Conservation (phyloP, 768 basidiomycete genomes). For the Lentinula detonsa region DNA sequence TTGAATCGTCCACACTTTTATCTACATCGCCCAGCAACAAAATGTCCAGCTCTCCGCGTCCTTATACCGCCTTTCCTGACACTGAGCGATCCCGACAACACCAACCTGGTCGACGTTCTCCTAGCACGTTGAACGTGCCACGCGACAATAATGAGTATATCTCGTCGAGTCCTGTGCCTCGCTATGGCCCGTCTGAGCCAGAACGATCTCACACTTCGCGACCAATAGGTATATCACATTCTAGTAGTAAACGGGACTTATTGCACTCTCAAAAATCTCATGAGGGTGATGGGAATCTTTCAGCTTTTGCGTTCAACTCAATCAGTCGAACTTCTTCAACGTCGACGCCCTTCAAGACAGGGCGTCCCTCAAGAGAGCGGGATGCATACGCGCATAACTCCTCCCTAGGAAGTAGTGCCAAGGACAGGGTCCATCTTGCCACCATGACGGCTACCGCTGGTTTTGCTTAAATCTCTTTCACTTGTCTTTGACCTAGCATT, state of each 20-base stretch:
- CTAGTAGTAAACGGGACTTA: neutral
- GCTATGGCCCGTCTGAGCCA: neutral
- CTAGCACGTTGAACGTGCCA: neutral
- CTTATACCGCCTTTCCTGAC: neutral
- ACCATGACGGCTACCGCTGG: slow-evolving; percentile 2
- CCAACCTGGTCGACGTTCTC: neutral
- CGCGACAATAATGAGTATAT: neutral
- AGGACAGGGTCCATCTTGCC: neutral
- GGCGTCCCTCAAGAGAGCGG: neutral
- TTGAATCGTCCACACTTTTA: neutral
- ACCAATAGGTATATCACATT: neutral
- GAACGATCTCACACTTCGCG: neutral
- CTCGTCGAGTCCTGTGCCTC: neutral
- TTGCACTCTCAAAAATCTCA: neutral
- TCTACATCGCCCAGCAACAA: neutral
- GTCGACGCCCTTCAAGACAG: neutral
- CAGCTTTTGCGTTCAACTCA: neutral
- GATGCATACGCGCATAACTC: neutral
- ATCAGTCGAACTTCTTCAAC: neutral
- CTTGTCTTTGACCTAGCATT: too few species aligned
- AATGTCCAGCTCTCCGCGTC: neutral
- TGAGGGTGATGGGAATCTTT: neutral
- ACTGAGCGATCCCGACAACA: neutral
- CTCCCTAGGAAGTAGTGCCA: neutral
- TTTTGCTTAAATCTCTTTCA: neutral